phyloP scores from a whole-genome alignment of 148 eudicot genomes.

The Arctostaphylos glauca region DNA sequence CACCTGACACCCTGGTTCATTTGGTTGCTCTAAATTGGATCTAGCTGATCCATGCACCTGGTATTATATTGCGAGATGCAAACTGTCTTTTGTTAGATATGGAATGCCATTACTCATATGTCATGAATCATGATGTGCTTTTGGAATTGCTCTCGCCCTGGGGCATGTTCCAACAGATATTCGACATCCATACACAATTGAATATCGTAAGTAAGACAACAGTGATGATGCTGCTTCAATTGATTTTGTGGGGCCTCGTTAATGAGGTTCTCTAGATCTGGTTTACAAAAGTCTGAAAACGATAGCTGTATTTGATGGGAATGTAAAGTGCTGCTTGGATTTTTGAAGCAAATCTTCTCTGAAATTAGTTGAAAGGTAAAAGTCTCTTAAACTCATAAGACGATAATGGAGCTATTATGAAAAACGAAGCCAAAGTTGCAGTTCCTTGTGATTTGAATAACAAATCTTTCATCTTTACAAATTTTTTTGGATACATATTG shows the following conservation, averaged over 20 bases:
- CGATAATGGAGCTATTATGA: background rate
- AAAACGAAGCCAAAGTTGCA: background rate
- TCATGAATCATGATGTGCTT: background rate
- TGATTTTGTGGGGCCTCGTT: background rate
- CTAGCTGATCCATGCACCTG: background rate
- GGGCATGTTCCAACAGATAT: background rate
- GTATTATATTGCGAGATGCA: background rate
- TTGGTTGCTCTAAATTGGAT: background rate
- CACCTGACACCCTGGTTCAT: background rate
- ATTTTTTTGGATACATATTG: background rate
- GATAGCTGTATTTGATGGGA: background rate
- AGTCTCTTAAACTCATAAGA: background rate
- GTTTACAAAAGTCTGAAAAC: background rate
- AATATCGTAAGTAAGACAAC: background rate
- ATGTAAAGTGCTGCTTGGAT: background rate
- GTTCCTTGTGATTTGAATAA: background rate
- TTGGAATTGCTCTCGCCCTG: background rate
- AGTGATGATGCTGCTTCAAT: background rate
- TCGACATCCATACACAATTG: background rate
- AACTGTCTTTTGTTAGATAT: conserved; percentile 5
- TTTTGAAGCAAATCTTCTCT: background rate
- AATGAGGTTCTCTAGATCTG: background rate
- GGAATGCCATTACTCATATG: background rate
- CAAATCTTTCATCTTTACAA: background rate
- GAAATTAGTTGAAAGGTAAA: background rate